Conservation (phyloP, 2,329 filamentous ascomycete genomes). For the Pseudogymnoascus sp. region DNA sequence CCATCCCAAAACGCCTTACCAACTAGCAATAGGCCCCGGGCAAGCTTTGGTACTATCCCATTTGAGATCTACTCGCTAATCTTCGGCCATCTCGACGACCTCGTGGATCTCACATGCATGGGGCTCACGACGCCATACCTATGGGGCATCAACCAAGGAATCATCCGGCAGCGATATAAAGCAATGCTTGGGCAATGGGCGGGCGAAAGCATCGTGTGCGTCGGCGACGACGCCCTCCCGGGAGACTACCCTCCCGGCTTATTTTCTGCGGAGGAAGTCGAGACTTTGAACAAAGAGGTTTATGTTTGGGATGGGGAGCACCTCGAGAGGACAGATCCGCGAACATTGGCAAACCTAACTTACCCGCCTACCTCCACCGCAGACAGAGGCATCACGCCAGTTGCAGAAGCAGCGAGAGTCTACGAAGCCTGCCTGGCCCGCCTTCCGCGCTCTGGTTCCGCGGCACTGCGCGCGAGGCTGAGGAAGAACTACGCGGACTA, state of each 20-base stretch:
- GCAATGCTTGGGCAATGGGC: neutral
- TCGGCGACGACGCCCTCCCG: neutral
- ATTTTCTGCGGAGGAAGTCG: neutral
- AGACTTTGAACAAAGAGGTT: neutral
- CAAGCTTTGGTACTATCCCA: neutral
- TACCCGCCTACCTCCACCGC: neutral
- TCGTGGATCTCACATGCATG: neutral
- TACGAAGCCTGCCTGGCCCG: neutral
- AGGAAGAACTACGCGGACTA: neutral
- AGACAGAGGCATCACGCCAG: neutral
- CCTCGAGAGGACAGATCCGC: neutral
- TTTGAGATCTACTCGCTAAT: neutral
- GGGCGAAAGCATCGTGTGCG: neutral
- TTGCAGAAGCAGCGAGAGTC: neutral
- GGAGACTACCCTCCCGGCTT: neutral
- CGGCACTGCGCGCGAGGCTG: neutral
- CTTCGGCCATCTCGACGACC: neutral
- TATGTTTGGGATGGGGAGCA: neutral
- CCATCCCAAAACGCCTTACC: too few species aligned
- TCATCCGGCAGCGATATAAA: neutral
- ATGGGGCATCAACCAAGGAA: neutral
- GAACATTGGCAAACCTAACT: neutral
- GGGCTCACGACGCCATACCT: neutral
- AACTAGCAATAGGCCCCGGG: too few species aligned
- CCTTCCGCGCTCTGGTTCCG: neutral